phyloP scores from a whole-genome alignment of 2,329 filamentous ascomycete species.

The Fusarium kyushuense region DNA sequence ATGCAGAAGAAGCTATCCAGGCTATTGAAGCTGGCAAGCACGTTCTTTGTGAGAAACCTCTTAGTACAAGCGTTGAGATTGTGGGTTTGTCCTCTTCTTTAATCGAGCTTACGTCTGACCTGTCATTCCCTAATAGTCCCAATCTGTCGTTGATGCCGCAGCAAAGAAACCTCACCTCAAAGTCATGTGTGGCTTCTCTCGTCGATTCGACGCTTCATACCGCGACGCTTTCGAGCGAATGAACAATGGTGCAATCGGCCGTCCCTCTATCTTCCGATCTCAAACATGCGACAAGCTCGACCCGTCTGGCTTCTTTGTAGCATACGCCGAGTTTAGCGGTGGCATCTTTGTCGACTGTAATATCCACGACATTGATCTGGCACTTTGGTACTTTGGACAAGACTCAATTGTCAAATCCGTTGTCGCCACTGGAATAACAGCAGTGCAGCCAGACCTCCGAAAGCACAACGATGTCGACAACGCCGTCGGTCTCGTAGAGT shows the following conservation, averaged over 20 bases:
- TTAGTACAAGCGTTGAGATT: conserved; percentile 59
- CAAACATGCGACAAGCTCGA: conserved; percentile 78
- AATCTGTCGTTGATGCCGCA: conserved; percentile 70
- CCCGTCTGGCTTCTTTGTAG: conserved; percentile 75
- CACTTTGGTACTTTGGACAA: conserved; percentile 52
- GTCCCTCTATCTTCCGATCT: conserved; percentile 70
- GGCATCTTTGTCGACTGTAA: conserved; percentile 79
- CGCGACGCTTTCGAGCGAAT: conserved; percentile 68
- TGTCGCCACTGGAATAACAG: conserved; percentile 50
- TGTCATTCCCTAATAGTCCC: conserved; percentile 60
- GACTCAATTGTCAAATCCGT: conserved; percentile 51
- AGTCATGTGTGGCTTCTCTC: conserved; percentile 64
- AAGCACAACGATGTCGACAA: conserved; percentile 52
- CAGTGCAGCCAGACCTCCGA: conserved; percentile 50
- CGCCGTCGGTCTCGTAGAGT: conserved; percentile 70
- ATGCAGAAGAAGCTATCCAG: conserved; percentile 47
- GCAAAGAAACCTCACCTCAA: conserved; percentile 69
- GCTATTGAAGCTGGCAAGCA: conserved; percentile 47
- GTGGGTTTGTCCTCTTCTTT: conserved; percentile 53
- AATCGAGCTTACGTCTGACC: conserved; percentile 2
- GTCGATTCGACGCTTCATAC: conserved; percentile 73
- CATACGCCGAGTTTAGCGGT: conserved; percentile 73
- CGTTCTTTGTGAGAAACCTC: conserved; percentile 46
- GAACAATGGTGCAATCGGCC: conserved; percentile 67
- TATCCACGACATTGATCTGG: conserved; percentile 72